Evolutionary conservation across 177 flowering plant species (phyloP), one percentile per base, ranked within the genome.

Genomic region (Tripterygium wilfordii): DNA sequence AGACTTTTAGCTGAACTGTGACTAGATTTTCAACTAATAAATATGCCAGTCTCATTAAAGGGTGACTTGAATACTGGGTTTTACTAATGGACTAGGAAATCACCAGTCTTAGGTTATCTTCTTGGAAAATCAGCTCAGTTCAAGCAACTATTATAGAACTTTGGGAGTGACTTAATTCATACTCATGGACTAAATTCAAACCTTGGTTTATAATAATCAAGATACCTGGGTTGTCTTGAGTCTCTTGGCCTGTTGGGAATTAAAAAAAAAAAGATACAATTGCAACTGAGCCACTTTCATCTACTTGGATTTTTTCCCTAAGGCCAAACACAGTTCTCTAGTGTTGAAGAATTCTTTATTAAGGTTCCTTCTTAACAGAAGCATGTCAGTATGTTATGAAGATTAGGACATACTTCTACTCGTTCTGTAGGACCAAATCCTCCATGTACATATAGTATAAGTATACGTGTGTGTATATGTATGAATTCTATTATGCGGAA

Each of bases 331-430:
- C 47, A 43, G 53, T 53, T 31, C 61, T 50, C 57, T 49, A 64
- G 54, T 70, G 50, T 57, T 65, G 64, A 63, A 57, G 42, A 55
- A 48, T 63, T 20, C 63, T 58, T 68, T 61, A 58, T 53, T 65
- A 21, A 53, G 50, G 43, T 30, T 27, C 45, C 40, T 37, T 59
- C 53, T n/a, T n/a, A n/a, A n/a, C n/a, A n/a, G n/a, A n/a, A n/a
- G n/a, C n/a, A 36, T 38, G 36, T 43, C 49, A 41, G 43, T 62
- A 57, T 60, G 55, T 51, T 36, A 39, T 29, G 36, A 5, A 39
- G 45, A 29, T 28, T 52, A 32, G 36, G 38, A 31, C 30, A 42
- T 30, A 29, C n/a, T n/a, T n/a, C n/a, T n/a, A n/a, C n/a, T 21
- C 56, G 22, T 17, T 46, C n/a, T 22, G 15, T 27, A 48, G 8